Base-by-base conservation (phyloP, 2,329 filamentous ascomycete species). In the Fusarium sororula region DNA sequence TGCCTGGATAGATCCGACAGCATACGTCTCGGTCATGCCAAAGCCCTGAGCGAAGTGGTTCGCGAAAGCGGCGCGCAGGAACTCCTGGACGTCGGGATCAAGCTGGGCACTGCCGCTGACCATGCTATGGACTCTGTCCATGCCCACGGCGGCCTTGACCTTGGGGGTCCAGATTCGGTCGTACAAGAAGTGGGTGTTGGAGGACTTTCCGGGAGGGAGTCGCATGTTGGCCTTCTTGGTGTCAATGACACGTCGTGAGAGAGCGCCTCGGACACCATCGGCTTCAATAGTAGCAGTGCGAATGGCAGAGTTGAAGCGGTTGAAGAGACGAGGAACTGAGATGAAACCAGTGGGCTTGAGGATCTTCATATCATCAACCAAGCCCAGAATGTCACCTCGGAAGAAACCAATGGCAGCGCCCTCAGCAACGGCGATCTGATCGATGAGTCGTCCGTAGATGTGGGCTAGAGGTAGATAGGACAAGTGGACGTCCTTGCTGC, bases 381-480 rank as follows among this genome's bases (percentile, higher is more conserved):
- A 86, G 73, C 93, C 93, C 18, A 93, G 81, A 71, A 98, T 92
- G 80, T 98, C 94, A 62, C 96, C 96, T 77, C 96, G 94, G 89
- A 98, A 99, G 83, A 96, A 99, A 18, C 96, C 96, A 77, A 98
- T 91, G 14, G 90, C 85, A 39, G 90, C 90, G 62, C 94, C 95
- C 59, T 90, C 87, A 78, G 92, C 90, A 22, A 98, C 86, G 20
- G 90, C 89, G 7, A 87, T 86, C 81, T 97, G 93, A 81, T 99
- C 96, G 45, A 91, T 87, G 75, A 98, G 87, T 63, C 96, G 92
- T 74, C 95, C 93, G 82, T 94, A 98, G 78, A 99, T 98, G 81
- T 99, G 96, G 15, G 96, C 96, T 44, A 98, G 85, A 1, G 96
- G 96, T 58, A 99, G 89, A 83, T 98, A 99, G 2, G 96, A 98